Evolutionary conservation across 2,329 filamentous ascomycete genomes (phyloP).

Genomic region (Ophiostoma perfectum): DNA sequence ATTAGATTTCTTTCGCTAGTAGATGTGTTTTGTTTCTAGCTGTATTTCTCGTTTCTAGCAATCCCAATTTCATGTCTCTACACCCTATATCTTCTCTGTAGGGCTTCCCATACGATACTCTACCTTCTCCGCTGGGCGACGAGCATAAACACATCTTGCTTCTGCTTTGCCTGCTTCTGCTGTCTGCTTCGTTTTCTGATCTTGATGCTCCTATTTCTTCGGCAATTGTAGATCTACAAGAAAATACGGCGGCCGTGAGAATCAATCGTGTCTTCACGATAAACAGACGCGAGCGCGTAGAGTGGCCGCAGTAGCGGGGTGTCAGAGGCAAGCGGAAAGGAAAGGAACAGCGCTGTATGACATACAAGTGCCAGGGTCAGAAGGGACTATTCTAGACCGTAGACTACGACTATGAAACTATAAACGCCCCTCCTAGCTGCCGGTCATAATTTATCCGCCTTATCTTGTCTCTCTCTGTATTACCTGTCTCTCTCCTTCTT

Average conservation of each 20-base stretch:
- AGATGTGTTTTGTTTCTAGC: not conserved
- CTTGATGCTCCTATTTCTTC: too few species aligned
- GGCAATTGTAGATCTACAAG: too few species aligned
- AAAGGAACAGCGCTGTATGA: not conserved
- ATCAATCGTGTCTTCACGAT: too few species aligned
- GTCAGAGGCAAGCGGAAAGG: not conserved
- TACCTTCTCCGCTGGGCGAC: too few species aligned
- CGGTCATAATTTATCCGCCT: slow-evolving; percentile 7
- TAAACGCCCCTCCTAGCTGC: not conserved
- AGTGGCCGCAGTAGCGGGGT: slow-evolving; percentile 1
- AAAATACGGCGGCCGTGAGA: not conserved
- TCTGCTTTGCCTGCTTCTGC: too few species aligned
- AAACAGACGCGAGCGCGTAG: not conserved
- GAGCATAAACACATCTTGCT: too few species aligned
- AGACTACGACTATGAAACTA: not conserved
- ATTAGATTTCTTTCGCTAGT: not conserved
- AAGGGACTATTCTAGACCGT: too few species aligned
- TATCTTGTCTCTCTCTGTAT: not conserved
- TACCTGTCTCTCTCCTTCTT: not conserved
- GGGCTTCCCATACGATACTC: too few species aligned
- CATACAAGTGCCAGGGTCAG: too few species aligned
- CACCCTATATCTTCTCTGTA: too few species aligned
- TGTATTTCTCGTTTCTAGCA: not conserved
- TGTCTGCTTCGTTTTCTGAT: too few species aligned
- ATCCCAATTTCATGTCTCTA: too few species aligned